A percentile compares a stretch with the other conserved stretches of the same genome.
These are phyloP conservation scores for Hibiscus tridactylites DNA, from an alignment of 345 rosid genomes.

Conservation along the genomic window DNA sequence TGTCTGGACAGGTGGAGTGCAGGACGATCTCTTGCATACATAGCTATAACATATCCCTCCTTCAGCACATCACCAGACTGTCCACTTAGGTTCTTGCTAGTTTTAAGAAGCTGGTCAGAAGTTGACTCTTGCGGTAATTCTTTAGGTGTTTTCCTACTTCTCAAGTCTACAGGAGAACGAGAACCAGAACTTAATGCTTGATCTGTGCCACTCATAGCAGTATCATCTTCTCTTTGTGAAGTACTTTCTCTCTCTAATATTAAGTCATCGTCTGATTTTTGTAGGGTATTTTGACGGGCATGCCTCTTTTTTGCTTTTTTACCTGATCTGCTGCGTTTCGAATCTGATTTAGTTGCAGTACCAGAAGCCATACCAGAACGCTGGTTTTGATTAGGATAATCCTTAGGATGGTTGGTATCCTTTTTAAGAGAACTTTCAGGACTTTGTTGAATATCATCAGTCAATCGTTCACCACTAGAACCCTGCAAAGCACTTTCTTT, in stretches of 20 bases:
- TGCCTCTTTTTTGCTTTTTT: constrained; percentile 96
- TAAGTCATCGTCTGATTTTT: constrained; percentile 54
- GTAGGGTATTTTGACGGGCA: constrained; percentile 55
- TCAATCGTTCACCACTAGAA: constrained; percentile 40
- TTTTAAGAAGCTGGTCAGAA: constrained; percentile 39
- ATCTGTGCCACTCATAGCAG: constrained; percentile 85
- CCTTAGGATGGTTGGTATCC: constrained; percentile 34
- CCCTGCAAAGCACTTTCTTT: constrained; percentile 38
- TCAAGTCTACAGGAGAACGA: constrained; percentile 70
- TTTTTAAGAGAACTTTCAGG: constrained; percentile 44
- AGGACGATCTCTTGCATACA: constrained; percentile 65
- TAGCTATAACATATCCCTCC: constrained; percentile 85
- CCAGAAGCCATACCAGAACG: constrained; percentile 41
- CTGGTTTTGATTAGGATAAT: constrained; percentile 45
- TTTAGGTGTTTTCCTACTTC: constrained; percentile 74
- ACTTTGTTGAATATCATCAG: constrained; percentile 40
- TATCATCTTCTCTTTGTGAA: constrained; percentile 70
- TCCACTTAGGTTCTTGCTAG: constrained; percentile 46
- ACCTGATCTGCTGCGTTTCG: constrained; percentile 69
- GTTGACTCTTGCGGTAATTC: constrained; percentile 53
- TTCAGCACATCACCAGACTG: constrained; percentile 56
- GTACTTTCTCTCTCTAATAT: constrained; percentile 58
- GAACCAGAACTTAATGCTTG: constrained; percentile 76
- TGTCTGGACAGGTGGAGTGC: constrained; percentile 83
- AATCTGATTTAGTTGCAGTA: constrained; percentile 43